Conservation (phyloP, 1,139 yeast species). For the Lodderomyces pseudojiufengensis region DNA sequence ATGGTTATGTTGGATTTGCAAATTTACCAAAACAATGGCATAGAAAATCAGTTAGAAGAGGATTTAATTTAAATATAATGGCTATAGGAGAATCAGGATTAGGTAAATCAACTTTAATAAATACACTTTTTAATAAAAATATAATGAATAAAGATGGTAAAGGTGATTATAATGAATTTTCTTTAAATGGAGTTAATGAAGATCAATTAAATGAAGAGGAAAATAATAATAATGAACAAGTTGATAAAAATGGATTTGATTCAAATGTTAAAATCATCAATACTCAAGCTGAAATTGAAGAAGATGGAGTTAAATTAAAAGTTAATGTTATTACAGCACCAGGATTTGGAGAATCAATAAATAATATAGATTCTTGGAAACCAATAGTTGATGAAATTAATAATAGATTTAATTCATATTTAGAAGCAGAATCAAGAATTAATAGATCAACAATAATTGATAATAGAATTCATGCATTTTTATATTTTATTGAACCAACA, state of each 20-base stretch:
- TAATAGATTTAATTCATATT: conserved; percentile 76
- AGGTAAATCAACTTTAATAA: conserved; percentile 90
- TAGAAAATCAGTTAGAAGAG: conserved; percentile 87
- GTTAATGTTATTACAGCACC: conserved; percentile 87
- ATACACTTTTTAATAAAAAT: conserved; percentile 83
- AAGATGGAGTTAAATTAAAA: conserved; percentile 85
- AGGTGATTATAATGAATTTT: conserved; percentile 3
- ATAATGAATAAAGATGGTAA: conserved; percentile 44
- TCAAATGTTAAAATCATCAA: conserved; percentile 58
- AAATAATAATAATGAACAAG: too few species aligned
- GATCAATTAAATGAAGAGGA: conserved; percentile 15
- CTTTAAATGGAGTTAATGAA: conserved; percentile 14
- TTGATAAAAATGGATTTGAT: conserved; percentile 16
- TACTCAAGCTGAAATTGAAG: conserved; percentile 74
- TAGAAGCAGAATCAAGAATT: conserved; percentile 87
- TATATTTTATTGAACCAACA: conserved; percentile 94
- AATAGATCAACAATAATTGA: conserved; percentile 72
- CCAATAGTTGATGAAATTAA: conserved; percentile 92
- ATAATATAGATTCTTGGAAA: conserved; percentile 86
- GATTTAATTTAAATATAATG: conserved; percentile 86
- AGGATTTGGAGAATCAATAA: conserved; percentile 90
- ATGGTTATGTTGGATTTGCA: conserved; percentile 95
- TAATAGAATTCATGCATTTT: conserved; percentile 80
- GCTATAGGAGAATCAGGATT: conserved; percentile 91
- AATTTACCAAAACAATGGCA: conserved; percentile 99